Evolutionary conservation across 768 basidiomycete genomes (phyloP).

Genomic region (Mycena sanguinolenta): DNA sequence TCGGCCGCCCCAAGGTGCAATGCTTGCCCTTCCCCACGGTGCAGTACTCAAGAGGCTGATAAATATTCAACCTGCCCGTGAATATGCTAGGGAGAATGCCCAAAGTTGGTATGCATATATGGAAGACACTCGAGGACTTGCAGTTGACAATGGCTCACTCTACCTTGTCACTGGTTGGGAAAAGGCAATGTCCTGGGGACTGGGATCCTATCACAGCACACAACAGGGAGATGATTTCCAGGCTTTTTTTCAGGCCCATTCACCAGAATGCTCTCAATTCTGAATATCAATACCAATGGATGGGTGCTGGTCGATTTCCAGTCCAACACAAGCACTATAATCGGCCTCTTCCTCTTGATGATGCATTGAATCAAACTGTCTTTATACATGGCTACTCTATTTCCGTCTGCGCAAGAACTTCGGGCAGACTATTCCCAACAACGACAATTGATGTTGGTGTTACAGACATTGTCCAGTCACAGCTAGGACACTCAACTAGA

Average conservation of each 20-base stretch:
- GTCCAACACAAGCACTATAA: neutral
- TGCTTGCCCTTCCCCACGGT: too few relatives aligned
- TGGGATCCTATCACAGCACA: neutral
- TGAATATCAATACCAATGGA: conserved; percentile 2
- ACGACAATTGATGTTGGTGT: neutral
- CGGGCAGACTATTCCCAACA: neutral
- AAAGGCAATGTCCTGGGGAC: neutral
- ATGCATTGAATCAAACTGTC: neutral
- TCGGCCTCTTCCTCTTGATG: neutral
- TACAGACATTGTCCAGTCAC: too few relatives aligned
- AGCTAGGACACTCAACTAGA: too few relatives aligned
- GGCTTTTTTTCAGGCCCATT: neutral
- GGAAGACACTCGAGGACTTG: neutral
- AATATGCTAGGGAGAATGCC: too few relatives aligned
- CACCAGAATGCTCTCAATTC: too few relatives aligned
- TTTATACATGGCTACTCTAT: conserved; percentile 4
- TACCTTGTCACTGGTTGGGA: conserved; percentile 8
- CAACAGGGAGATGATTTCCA: too few relatives aligned
- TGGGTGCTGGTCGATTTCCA: too few relatives aligned
- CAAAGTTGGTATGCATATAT: neutral
- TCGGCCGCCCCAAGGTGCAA: too few relatives aligned
- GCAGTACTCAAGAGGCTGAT: neutral
- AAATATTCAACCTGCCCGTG: neutral
- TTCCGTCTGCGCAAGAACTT: neutral
- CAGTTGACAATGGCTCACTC: neutral